Base-by-base conservation (phyloP, 139 green algal genomes). In the Pycnococcus provasolii region DNA sequence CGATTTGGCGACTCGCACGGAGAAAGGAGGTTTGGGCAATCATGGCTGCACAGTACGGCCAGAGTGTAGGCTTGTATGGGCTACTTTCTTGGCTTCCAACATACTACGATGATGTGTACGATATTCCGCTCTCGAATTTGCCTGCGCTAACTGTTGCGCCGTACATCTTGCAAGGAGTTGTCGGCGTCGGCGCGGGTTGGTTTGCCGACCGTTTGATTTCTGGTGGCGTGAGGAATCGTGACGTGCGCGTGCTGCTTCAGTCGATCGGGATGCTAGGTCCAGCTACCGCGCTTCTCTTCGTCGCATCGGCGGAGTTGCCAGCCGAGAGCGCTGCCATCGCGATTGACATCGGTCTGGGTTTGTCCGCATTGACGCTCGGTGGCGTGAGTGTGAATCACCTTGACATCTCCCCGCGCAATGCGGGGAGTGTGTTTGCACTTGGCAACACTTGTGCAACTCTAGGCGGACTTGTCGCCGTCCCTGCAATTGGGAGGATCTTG, bases 401-500 rank as follows among this genome's bases (percentile, higher is more conserved):
- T 6, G 89, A 95, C 70, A 84, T 95, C 45, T 88, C 89, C 2
- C 89, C 89, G 1, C 71, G 75, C 7, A 76, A 92, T 65, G 85
- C 86, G 4, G 84, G 89, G 48, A 72, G 81, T 74, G 81, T 95
- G 58, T 95, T 95, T 75, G 89, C 86, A 26, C 75, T 93, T 8
- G 90, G 84, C 76, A 94, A 94, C 78, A 95, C 89, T 1, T 94
- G 91, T 81, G 89, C 86, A 3, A 87, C 77, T 37, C 58, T 89
- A 26, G 79, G 82, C 5, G 89, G 87, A 45, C 89, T 93, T 44
- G 39, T 87, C 37, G 88, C 85, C 3, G 84, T 90, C 42, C 85
- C 81, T 39, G 70, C 79, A 45, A 83, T 89, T 3, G 89, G 89
- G 3, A 84, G 90, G 45, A 74, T 94, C 39, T 76, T 92, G 44